Conservation (phyloP, 306 rosid genomes). For the Erythrophleum fordii region DNA sequence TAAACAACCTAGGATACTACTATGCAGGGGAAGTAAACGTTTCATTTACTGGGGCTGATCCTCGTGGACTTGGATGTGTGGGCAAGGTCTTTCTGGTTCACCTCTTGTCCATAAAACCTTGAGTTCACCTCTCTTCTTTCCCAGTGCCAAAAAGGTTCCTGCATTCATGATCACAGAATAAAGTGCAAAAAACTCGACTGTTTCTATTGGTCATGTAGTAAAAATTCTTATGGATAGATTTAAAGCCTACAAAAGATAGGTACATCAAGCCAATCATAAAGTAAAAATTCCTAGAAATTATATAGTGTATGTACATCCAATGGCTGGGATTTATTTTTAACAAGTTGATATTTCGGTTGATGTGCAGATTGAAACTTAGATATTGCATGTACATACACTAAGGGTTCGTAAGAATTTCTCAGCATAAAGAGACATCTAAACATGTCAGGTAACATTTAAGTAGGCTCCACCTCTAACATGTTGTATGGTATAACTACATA, state of each 20-base stretch:
- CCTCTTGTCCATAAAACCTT: constrained; percentile 89
- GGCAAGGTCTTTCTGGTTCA: constrained; percentile 81
- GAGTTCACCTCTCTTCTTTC: constrained; percentile 90
- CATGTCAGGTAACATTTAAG: not conserved
- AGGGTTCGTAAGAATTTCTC: not conserved
- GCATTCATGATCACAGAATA: constrained; percentile 38
- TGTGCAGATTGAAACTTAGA: not conserved
- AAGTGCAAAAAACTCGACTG: not conserved
- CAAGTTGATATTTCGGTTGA: not conserved
- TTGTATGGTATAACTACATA: too few species aligned
- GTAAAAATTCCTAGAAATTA: not conserved
- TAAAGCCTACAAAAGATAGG: not conserved
- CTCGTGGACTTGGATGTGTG: constrained; percentile 61
- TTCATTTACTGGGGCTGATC: constrained; percentile 49
- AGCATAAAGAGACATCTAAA: not conserved
- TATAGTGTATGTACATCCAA: not conserved
- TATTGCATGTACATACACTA: not conserved
- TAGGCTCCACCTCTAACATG: not conserved
- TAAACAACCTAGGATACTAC: constrained; percentile 42
- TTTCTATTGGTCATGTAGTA: not conserved
- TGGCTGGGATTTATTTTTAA: not conserved
- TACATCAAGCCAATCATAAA: not conserved
- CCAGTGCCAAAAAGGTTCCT: constrained; percentile 91
- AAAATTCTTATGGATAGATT: not conserved
- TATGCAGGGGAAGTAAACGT: constrained; percentile 32